Conservation (phyloP, 2,329 filamentous ascomycete species). For the Botrytis fragariae region DNA sequence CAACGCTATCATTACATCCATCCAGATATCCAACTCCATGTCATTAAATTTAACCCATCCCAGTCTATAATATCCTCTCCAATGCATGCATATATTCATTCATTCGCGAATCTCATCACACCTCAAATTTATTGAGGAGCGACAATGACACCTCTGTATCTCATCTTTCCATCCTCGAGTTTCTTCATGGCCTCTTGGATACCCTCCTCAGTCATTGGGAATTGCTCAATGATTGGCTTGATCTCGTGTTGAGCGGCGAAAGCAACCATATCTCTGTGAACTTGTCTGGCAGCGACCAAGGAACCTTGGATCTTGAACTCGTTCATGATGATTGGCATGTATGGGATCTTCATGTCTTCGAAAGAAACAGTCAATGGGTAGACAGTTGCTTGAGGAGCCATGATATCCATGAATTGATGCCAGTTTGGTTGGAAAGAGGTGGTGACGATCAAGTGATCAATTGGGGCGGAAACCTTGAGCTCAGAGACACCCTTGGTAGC, state of each 20-base stretch:
- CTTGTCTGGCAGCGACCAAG: constrained; percentile 40
- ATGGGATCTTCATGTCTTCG: constrained; percentile 35
- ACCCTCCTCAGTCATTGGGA: constrained; percentile 52
- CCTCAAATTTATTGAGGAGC: constrained; percentile 25
- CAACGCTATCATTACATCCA: constrained; percentile 1
- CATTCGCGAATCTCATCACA: not conserved
- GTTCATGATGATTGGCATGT: constrained; percentile 31
- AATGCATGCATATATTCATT: too few relatives aligned
- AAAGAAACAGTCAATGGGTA: constrained; percentile 66
- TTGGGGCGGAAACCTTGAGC: constrained; percentile 34
- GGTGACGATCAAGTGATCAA: constrained; percentile 38
- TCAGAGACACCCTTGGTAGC: constrained; percentile 45
- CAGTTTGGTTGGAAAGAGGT: constrained; percentile 51
- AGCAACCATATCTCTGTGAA: constrained; percentile 57
- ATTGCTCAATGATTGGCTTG: constrained; percentile 55
- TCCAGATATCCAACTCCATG: not conserved
- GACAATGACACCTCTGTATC: constrained; percentile 47
- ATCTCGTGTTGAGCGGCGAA: constrained; percentile 59
- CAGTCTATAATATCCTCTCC: not conserved
- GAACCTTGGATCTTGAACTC: constrained; percentile 36
- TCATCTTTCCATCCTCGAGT: constrained; percentile 54
- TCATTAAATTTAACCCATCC: constrained; percentile 1
- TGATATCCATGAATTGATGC: constrained; percentile 58
- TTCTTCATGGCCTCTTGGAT: constrained; percentile 54
- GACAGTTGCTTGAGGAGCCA: constrained; percentile 58